A percentile compares a stretch with the other conserved stretches of the same genome.
Evolutionary conservation across 768 basidiomycete species (phyloP).

Genomic region (Collybiopsis luxurians): DNA sequence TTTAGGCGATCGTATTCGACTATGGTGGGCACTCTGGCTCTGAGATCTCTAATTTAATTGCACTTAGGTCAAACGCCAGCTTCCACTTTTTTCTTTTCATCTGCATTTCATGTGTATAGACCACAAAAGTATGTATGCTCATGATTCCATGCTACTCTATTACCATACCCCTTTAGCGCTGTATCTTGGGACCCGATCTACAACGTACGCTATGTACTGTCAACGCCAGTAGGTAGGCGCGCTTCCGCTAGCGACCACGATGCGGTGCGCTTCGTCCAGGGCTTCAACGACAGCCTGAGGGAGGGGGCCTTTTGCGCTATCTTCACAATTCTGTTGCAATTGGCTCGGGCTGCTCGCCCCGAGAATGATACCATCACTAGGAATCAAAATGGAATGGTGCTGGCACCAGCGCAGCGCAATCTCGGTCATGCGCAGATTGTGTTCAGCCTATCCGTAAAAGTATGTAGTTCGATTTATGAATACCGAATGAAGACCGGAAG

Average conservation of each 20-base stretch:
- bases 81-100: too few relatives aligned
- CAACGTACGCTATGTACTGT: too few relatives aligned
- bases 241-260: slow-evolving; percentile 30
- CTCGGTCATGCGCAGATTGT: slow-evolving; percentile 43
- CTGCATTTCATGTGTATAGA: too few relatives aligned
- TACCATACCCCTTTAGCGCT: too few relatives aligned
- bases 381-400: slow-evolving; percentile 41
- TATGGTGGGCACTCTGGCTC: too few relatives aligned
- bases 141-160: too few relatives aligned
- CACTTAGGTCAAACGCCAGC: too few relatives aligned
- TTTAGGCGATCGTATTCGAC: too few relatives aligned
- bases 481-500: background rate
- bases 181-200: too few relatives aligned
- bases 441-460: slow-evolving; percentile 28
- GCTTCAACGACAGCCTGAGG: slow-evolving; percentile 49
- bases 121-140: too few relatives aligned
- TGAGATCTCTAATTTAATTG: too few relatives aligned
- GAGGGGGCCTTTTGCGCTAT: slow-evolving; percentile 51
- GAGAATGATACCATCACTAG: slow-evolving; percentile 44
- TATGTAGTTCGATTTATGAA: background rate
- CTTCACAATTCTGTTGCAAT: slow-evolving; percentile 40
- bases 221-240: slow-evolving; percentile 36
- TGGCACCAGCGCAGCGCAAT: slow-evolving; percentile 52
- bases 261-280: slow-evolving; percentile 44
- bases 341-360: slow-evolving; percentile 47